Conservation (phyloP, 75 land plant species). For the Pinus albicaulis region DNA sequence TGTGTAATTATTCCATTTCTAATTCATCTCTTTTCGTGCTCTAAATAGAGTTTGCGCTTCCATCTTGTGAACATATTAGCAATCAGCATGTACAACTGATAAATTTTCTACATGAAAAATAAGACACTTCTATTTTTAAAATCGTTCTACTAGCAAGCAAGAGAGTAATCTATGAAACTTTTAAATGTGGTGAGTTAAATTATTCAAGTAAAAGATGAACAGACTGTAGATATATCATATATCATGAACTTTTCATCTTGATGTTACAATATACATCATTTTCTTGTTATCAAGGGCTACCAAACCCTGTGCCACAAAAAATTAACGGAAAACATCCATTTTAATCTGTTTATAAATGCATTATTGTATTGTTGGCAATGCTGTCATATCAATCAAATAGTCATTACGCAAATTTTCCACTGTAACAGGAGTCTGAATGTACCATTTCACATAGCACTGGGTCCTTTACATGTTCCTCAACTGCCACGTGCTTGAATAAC, state of each 20-base stretch:
- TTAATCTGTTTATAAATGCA: neutral
- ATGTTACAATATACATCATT: too few species aligned
- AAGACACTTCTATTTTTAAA: neutral
- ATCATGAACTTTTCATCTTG: too few species aligned
- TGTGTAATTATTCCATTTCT: neutral
- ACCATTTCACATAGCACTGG: slow-evolving; percentile 86
- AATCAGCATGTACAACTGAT: neutral
- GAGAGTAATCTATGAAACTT: neutral
- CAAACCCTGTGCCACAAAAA: too few species aligned
- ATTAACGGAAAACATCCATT: neutral
- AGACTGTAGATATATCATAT: too few species aligned
- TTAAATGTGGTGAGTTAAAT: neutral
- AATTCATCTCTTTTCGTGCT: neutral
- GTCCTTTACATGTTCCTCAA: slow-evolving; percentile 78
- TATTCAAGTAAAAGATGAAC: too few species aligned
- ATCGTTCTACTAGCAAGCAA: neutral
- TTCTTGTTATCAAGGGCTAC: too few species aligned
- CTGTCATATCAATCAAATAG: neutral
- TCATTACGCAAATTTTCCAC: neutral
- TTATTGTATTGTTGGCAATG: neutral
- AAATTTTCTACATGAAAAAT: neutral
- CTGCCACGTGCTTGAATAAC: slow-evolving; percentile 83
- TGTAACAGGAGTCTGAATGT: slow-evolving; percentile 3
- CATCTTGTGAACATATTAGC: neutral
- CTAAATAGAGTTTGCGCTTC: neutral